Conservation (phyloP, 2,329 filamentous ascomycete genomes). For the Capronia epimyces region DNA sequence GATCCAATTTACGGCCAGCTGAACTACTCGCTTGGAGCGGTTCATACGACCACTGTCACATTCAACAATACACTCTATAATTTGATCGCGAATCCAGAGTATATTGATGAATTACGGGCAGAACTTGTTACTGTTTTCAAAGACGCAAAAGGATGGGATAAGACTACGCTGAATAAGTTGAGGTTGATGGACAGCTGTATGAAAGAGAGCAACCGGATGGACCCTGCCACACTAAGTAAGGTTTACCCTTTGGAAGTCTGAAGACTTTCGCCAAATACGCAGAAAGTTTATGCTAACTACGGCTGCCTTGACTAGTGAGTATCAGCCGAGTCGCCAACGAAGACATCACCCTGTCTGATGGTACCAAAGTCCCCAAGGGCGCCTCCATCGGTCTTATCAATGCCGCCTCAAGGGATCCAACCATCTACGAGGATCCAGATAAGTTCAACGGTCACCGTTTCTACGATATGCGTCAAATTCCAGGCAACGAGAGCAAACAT, state of each 20-base stretch:
- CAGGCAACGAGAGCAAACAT: conserved; percentile 32
- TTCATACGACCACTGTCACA: conserved; percentile 3
- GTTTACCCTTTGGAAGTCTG: background rate
- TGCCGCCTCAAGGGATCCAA: conserved; percentile 11
- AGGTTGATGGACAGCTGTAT: conserved; percentile 36
- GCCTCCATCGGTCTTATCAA: background rate
- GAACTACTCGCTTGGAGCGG: background rate
- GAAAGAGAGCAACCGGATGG: conserved; percentile 28
- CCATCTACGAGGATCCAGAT: conserved; percentile 7
- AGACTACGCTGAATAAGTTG: conserved; percentile 33
- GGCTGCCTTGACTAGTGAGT: conserved; percentile 22
- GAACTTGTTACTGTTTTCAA: conserved; percentile 46
- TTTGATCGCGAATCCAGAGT: conserved; percentile 48
- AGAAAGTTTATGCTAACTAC: background rate
- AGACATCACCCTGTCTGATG: background rate
- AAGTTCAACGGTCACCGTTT: conserved; percentile 33
- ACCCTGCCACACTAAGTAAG: background rate
- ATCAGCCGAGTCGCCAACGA: background rate
- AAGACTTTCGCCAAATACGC: background rate
- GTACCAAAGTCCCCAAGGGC: background rate
- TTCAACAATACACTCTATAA: conserved; percentile 43
- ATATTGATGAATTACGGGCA: conserved; percentile 48
- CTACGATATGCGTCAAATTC: conserved; percentile 32
- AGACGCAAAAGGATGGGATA: conserved; percentile 37
- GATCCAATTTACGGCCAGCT: too few relatives aligned